Conservation (phyloP, 805 yeast genomes). For the Wickerhamomyces queroliae region DNA sequence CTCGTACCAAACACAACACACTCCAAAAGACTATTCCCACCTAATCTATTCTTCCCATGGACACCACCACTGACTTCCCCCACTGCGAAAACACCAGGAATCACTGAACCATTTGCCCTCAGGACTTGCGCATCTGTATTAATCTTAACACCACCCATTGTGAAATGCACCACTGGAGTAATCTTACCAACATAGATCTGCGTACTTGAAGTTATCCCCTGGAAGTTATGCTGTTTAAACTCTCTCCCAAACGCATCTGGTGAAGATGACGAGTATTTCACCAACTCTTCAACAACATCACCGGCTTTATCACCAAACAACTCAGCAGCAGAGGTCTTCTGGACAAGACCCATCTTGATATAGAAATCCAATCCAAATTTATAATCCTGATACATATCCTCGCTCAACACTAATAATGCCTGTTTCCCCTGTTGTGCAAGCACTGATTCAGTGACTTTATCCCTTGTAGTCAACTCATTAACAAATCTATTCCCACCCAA, state of each 20-base stretch:
- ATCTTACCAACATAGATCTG: slow-evolving; percentile 41
- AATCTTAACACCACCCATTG: slow-evolving; percentile 63
- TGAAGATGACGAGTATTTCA: slow-evolving; percentile 11
- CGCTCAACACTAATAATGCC: slow-evolving; percentile 34
- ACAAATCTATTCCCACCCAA: slow-evolving; percentile 40
- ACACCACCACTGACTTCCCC: slow-evolving; percentile 70
- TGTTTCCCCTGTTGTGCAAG: slow-evolving; percentile 23
- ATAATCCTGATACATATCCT: slow-evolving; percentile 38
- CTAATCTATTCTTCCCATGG: slow-evolving; percentile 58
- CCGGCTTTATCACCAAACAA: slow-evolving; percentile 20
- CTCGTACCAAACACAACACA: slow-evolving; percentile 57
- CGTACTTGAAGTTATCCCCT: slow-evolving; percentile 20
- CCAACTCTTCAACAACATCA: slow-evolving; percentile 17
- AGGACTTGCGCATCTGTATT: slow-evolving; percentile 40
- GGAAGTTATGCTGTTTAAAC: slow-evolving; percentile 27
- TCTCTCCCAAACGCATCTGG: slow-evolving; percentile 32
- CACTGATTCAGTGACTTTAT: slow-evolving; percentile 41
- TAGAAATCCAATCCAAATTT: slow-evolving; percentile 48
- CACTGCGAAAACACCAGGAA: slow-evolving; percentile 48
- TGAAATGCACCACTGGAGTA: slow-evolving; percentile 61
- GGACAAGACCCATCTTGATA: slow-evolving; percentile 30
- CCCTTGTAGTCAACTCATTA: slow-evolving; percentile 50
- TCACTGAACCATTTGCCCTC: slow-evolving; percentile 23
- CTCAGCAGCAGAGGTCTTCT: slow-evolving; percentile 23
- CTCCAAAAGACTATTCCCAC: slow-evolving; percentile 51